Evolutionary conservation across 495 filamentous ascomycete genomes (phyloP).

Genomic region (Neurospora africana): DNA sequence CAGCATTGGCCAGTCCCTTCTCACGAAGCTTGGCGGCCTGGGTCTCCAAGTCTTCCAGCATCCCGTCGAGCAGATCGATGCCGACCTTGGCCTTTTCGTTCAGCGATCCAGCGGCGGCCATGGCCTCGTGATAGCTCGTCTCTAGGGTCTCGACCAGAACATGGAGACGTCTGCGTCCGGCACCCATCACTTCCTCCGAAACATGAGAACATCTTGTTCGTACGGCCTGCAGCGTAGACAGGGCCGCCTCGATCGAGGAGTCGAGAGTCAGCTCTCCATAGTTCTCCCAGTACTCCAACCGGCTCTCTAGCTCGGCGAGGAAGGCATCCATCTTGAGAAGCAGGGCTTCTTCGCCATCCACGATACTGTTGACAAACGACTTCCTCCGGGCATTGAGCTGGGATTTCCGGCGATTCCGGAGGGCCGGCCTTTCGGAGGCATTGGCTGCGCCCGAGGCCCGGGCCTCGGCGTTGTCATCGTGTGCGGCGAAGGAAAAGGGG

Average conservation of each 20-base stretch:
- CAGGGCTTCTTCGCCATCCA: conserved; percentile 52
- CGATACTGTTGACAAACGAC: conserved; percentile 55
- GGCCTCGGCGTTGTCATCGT: conserved; percentile 23
- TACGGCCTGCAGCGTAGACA: conserved; percentile 76
- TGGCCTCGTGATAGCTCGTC: conserved; percentile 74
- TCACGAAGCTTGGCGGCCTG: conserved; percentile 57
- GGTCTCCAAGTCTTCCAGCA: conserved; percentile 72
- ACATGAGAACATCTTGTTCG: conserved; percentile 78
- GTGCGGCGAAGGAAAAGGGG: conserved; percentile 26
- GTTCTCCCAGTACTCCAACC: conserved; percentile 78
- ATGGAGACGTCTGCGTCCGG: conserved; percentile 70
- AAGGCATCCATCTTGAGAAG: conserved; percentile 68
- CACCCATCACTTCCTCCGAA: conserved; percentile 84
- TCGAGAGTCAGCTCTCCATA: conserved; percentile 80
- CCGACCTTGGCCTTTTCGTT: conserved; percentile 85
- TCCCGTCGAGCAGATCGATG: conserved; percentile 73
- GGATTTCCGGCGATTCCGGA: conserved; percentile 50
- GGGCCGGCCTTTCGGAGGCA: conserved; percentile 14
- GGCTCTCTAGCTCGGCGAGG: conserved; percentile 73
- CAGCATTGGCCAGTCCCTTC: conserved; percentile 50
- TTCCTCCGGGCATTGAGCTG: conserved; percentile 47
- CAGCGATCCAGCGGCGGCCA: conserved; percentile 74
- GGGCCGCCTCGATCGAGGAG: conserved; percentile 67
- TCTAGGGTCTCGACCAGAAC: conserved; percentile 94
- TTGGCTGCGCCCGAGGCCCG: conserved; percentile 22